These are phyloP conservation scores for Cyberlindnera subsufficiens DNA, from an alignment of 805 yeast genomes.

Conservation along the genomic window DNA sequence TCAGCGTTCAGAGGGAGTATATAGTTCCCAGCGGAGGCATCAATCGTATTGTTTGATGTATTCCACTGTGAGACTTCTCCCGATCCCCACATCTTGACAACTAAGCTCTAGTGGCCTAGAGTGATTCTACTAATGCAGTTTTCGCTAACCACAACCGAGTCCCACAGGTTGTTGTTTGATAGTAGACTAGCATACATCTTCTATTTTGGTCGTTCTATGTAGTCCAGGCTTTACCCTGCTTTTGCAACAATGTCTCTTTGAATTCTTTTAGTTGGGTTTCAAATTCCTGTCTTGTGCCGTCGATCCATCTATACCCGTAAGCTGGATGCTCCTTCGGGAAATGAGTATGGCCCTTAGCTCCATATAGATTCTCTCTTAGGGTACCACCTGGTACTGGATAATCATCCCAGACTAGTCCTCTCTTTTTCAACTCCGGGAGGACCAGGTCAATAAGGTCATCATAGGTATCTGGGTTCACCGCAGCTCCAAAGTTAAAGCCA, in stretches of 20 bases:
- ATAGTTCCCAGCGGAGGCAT: background rate
- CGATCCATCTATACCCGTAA: constrained; percentile 17
- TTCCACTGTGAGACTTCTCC: background rate
- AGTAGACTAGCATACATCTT: constrained; percentile 27
- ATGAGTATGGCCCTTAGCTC: constrained; percentile 13
- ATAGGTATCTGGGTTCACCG: constrained; percentile 31
- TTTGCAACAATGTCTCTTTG: constrained; percentile 1
- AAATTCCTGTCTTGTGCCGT: constrained; percentile 23
- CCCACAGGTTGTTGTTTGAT: constrained; percentile 29
- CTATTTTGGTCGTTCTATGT: background rate
- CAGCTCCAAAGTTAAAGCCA: constrained; percentile 36
- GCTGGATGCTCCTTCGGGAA: constrained; percentile 15
- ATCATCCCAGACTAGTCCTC: constrained; percentile 31
- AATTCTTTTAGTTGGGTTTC: constrained; percentile 9
- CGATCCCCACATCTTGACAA: constrained; percentile 1
- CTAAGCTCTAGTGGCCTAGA: constrained; percentile 17
- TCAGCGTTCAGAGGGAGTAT: background rate
- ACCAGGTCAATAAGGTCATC: constrained; percentile 32
- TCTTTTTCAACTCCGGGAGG: constrained; percentile 29
- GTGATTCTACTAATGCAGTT: constrained; percentile 15
- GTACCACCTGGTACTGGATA: constrained; percentile 29
- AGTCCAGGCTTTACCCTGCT: background rate
- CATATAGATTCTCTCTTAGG: constrained; percentile 29
- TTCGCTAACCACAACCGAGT: constrained; percentile 29
- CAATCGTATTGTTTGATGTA: background rate